Percentiles rank a stretch among this genome's conserved stretches.
phyloP scores from a whole-genome alignment of 2,329 filamentous ascomycete species.

The Penicillium sp. region DNA sequence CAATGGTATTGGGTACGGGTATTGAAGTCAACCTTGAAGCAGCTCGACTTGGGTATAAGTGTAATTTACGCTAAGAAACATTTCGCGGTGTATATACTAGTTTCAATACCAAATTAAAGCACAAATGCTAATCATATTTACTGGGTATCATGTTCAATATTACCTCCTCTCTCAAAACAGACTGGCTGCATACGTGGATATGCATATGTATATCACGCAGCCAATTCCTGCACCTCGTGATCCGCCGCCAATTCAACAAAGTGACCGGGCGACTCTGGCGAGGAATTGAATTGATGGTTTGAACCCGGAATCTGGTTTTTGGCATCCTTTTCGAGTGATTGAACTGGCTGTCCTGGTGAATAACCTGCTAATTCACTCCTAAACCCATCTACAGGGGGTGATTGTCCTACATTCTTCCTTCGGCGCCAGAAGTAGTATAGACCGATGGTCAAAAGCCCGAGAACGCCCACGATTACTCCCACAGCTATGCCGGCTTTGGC shows the following conservation, averaged over 20 bases:
- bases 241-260: neutral
- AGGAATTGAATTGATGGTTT: neutral
- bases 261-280: neutral
- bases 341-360: no score
- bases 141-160: no score
- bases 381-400: neutral
- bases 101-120: no score
- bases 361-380: neutral
- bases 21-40: neutral
- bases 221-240: neutral
- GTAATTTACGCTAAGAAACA: no score
- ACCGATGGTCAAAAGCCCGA: neutral
- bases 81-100: no score
- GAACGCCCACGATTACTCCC: neutral
- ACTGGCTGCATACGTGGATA: no score
- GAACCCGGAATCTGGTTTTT: neutral
- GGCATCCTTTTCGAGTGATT: neutral
- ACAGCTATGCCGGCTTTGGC: slow-evolving; percentile 9
- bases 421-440: slow-evolving; percentile 5
- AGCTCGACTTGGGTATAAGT: no score
- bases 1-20: neutral
- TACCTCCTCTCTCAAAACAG: no score
- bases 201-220: neutral
- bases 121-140: neutral
- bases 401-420: neutral